Evolutionary conservation across 768 basidiomycete genomes (phyloP).

Genomic region (Tylopilus subfusipes): DNA sequence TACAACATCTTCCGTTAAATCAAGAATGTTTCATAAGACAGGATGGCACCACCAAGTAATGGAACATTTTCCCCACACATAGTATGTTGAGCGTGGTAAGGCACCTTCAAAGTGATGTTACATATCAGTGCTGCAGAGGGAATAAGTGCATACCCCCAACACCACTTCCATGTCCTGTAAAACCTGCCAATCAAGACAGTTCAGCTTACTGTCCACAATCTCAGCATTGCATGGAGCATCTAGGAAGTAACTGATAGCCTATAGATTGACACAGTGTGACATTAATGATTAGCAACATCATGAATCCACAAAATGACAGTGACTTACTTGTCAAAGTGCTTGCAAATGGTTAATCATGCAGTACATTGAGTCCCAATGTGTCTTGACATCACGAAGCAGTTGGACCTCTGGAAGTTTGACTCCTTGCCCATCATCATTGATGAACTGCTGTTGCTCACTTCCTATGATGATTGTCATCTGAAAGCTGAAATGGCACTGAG

Average conservation of each 20-base stretch:
- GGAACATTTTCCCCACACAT: conserved; percentile 2
- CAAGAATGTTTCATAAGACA: too few relatives aligned
- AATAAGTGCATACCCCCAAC: neutral
- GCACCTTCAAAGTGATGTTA: neutral
- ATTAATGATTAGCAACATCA: neutral
- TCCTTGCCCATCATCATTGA: neutral
- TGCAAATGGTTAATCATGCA: too few relatives aligned
- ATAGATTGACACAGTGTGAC: too few relatives aligned
- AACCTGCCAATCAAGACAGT: neutral
- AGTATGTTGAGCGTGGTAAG: neutral
- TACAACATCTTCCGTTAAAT: neutral
- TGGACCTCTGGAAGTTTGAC: neutral
- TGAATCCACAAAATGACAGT: too few relatives aligned
- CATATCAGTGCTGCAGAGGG: too few relatives aligned
- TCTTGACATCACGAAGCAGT: conserved; percentile 32
- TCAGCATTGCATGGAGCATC: neutral
- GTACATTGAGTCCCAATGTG: too few relatives aligned
- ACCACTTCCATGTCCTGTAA: conserved; percentile 10
- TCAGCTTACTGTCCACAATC: neutral
- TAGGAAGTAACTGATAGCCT: conserved; percentile 1
- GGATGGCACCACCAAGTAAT: too few relatives aligned
- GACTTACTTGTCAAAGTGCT: neutral
- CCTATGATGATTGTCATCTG: too few relatives aligned
- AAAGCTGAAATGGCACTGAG: too few relatives aligned
- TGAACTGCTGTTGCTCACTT: too few relatives aligned